Evolutionary conservation across 1,139 yeast species (phyloP).

Genomic region (Scheffersomyces parashehatae): DNA sequence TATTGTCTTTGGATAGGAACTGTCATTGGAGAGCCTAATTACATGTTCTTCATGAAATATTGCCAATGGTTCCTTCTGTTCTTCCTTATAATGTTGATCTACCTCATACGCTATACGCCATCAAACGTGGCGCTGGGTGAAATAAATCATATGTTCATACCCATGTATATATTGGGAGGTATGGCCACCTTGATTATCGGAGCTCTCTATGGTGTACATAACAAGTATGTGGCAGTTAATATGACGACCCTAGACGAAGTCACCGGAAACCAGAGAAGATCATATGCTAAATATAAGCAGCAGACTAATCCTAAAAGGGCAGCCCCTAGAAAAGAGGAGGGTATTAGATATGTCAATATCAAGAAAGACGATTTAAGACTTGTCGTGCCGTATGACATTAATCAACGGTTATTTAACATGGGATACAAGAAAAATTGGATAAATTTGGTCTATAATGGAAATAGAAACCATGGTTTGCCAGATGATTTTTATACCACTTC

Average conservation of each 20-base stretch:
- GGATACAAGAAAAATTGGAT: slow-evolving; percentile 37
- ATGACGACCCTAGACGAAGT: slow-evolving; percentile 41
- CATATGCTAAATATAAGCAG: slow-evolving; percentile 23
- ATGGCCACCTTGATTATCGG: slow-evolving; percentile 45
- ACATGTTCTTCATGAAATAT: slow-evolving; percentile 52
- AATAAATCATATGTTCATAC: slow-evolving; percentile 49
- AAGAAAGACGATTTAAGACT: slow-evolving; percentile 21
- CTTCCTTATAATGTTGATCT: slow-evolving; percentile 31
- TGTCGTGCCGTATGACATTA: slow-evolving; percentile 30
- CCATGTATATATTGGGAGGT: slow-evolving; percentile 37
- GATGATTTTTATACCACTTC: slow-evolving; percentile 7
- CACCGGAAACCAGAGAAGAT: slow-evolving; percentile 22
- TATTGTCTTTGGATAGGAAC: slow-evolving; percentile 65
- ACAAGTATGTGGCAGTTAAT: slow-evolving; percentile 40
- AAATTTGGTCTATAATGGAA: slow-evolving; percentile 32
- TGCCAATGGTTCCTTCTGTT: slow-evolving; percentile 32
- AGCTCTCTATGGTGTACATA: slow-evolving; percentile 36
- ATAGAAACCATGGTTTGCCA: slow-evolving; percentile 20
- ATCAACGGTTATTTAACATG: slow-evolving; percentile 26
- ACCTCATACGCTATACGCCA: slow-evolving; percentile 27
- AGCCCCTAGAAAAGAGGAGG: slow-evolving; percentile 31
- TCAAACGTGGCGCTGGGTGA: slow-evolving; percentile 21
- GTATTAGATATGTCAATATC: slow-evolving; percentile 35
- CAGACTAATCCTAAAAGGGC: slow-evolving; percentile 7
- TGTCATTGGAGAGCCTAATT: slow-evolving; percentile 58